Percentiles rank a stretch among this genome's conserved stretches.
Evolutionary conservation across 2,329 filamentous ascomycete genomes (phyloP).

Genomic region (Venturiaceae sp.): DNA sequence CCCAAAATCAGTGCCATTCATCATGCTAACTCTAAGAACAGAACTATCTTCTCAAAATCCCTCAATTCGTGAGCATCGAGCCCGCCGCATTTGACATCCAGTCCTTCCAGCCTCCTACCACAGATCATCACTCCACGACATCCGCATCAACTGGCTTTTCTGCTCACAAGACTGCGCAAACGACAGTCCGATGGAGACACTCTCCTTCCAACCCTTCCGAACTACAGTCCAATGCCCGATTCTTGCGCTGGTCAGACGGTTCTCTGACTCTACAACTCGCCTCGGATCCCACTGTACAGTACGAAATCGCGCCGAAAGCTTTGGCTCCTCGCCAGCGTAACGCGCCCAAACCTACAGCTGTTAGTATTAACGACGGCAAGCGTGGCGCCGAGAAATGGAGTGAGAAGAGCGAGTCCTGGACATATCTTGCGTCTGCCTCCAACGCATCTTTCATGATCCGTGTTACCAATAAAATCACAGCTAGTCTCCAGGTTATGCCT

Average conservation of each 20-base stretch:
- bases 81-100: constrained; percentile 57
- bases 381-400: constrained; percentile 40
- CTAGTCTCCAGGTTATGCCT: constrained; percentile 59
- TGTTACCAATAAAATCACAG: constrained; percentile 66
- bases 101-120: constrained; percentile 55
- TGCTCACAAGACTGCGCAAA: constrained; percentile 54
- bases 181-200: constrained; percentile 60
- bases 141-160: constrained; percentile 40
- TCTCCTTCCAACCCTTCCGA: constrained; percentile 54
- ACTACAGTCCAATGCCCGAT: constrained; percentile 64
- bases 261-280: constrained; percentile 68
- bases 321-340: constrained; percentile 52
- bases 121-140: constrained; percentile 42
- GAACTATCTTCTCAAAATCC: constrained; percentile 62
- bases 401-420: constrained; percentile 61
- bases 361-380: constrained; percentile 18
- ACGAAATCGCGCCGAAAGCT: constrained; percentile 61
- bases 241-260: constrained; percentile 72
- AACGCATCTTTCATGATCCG: constrained; percentile 58
- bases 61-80: constrained; percentile 61
- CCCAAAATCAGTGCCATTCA: neutral
- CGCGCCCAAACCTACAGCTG: constrained; percentile 39
- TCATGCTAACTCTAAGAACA: constrained; percentile 23
- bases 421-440: constrained; percentile 65
- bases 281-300: constrained; percentile 57